Evolutionary conservation across 2,329 filamentous ascomycete genomes (phyloP).

Genomic region (Fusarium sarcochroum): DNA sequence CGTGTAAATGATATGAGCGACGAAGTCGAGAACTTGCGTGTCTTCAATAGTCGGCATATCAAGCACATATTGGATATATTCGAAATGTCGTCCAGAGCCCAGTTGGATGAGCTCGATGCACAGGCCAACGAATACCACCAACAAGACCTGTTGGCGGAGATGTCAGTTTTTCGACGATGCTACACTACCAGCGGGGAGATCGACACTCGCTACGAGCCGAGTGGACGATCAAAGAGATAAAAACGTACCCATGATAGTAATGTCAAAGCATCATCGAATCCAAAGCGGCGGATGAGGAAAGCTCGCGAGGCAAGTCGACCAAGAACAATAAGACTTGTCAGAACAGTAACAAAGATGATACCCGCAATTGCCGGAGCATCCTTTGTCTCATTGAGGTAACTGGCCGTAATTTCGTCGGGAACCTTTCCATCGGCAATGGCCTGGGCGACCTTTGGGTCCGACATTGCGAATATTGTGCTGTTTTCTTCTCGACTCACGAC

Average conservation of each 20-base stretch:
- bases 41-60: conserved; percentile 56
- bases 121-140: conserved; percentile 60
- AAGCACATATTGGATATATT: conserved; percentile 63
- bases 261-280: conserved; percentile 57
- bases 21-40: conserved; percentile 64
- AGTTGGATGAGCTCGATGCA: conserved; percentile 61
- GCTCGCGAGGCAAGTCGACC: conserved; percentile 54
- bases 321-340: conserved; percentile 54
- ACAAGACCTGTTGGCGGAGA: conserved; percentile 47
- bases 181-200: conserved; percentile 16
- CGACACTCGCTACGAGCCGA: not conserved
- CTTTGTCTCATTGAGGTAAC: conserved; percentile 54
- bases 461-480: conserved; percentile 35
- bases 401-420: conserved; percentile 52
- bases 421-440: conserved; percentile 56
- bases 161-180: conserved; percentile 20
- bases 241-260: conserved; percentile 53
- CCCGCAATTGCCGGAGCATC: conserved; percentile 57
- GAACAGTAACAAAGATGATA: conserved; percentile 55
- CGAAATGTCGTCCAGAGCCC: conserved; percentile 63
- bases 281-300: conserved; percentile 55
- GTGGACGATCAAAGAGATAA: not conserved
- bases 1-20: conserved; percentile 66
- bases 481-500: conserved; percentile 1
- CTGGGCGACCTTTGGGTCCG: conserved; percentile 46